phyloP scores from a whole-genome alignment of 441 rosid genomes.

The California macrophylla region DNA sequence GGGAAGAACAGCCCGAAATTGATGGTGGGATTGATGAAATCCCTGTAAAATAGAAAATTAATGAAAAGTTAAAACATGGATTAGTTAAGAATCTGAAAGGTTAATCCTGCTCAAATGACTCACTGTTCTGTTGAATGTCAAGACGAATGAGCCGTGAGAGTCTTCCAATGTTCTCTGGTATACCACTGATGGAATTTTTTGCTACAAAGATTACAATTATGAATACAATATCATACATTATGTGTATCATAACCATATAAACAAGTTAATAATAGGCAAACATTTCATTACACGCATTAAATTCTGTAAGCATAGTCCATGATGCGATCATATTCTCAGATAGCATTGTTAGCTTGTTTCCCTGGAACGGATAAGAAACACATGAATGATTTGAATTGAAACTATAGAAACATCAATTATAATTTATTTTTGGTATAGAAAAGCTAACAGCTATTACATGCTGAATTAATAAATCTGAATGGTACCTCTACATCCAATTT shows the following conservation, averaged over 20 bases:
- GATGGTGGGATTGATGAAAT: constrained; percentile 57
- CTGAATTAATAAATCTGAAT: constrained; percentile 2
- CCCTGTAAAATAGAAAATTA: constrained; percentile 33
- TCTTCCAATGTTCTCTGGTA: constrained; percentile 66
- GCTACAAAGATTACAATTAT: constrained; percentile 34
- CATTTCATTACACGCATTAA: constrained; percentile 62
- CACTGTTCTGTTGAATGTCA: constrained; percentile 89
- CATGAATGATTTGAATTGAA: constrained; percentile 8
- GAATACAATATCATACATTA: constrained; percentile 2
- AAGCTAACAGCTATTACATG: constrained; percentile 11
- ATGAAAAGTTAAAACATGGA: constrained; percentile 4
- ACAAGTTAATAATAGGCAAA: constrained; percentile 6
- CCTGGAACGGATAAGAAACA: constrained; percentile 38
- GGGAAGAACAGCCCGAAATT: constrained; percentile 64
- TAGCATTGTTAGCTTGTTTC: constrained; percentile 58
- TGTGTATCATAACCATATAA: constrained; percentile 8
- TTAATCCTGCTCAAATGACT: constrained; percentile 24
- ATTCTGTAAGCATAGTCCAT: constrained; percentile 69
- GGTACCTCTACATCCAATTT: constrained; percentile 81
- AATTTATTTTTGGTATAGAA: constrained; percentile 11
- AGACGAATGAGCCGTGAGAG: constrained; percentile 77
- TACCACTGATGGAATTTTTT: constrained; percentile 52
- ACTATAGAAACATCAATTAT: constrained; percentile 1
- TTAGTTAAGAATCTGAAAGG: constrained; percentile 12
- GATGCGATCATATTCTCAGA: constrained; percentile 51